A percentile compares a stretch with the other conserved stretches of the same genome.
Conservation (phyloP, 371 early-diverging fungal species). For the Phascolomyces articulosus region DNA sequence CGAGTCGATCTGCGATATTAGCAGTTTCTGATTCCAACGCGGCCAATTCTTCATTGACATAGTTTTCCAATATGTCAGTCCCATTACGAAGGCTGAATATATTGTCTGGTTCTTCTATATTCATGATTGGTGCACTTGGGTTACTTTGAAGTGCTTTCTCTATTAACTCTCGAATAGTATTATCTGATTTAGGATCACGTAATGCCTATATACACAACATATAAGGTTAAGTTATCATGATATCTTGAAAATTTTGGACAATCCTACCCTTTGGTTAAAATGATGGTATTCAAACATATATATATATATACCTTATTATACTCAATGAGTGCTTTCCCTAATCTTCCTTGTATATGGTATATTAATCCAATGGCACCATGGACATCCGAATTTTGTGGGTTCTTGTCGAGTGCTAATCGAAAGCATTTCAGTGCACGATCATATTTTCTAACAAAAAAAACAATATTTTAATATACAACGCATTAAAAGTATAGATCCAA, state of each 20-base stretch:
- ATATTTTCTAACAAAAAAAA: constrained; percentile 54
- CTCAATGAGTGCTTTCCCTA: constrained; percentile 50
- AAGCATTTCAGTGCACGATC: constrained; percentile 53
- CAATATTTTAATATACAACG: too few relatives aligned
- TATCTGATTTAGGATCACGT: constrained; percentile 1
- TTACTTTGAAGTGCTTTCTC: background rate
- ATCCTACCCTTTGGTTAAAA: too few relatives aligned
- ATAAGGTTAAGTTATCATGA: too few relatives aligned
- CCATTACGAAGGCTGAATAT: background rate
- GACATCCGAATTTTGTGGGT: constrained; percentile 29
- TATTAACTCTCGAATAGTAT: background rate
- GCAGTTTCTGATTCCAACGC: background rate
- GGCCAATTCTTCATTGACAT: constrained; percentile 10
- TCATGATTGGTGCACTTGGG: background rate
- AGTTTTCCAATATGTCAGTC: background rate
- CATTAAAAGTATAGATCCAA: too few relatives aligned
- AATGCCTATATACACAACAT: background rate
- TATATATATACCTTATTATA: constrained; percentile 63
- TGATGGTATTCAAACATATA: background rate
- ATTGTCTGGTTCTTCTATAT: constrained; percentile 3
- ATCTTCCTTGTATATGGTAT: constrained; percentile 44
- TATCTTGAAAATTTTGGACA: too few relatives aligned
- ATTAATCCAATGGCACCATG: constrained; percentile 53
- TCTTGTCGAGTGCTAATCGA: constrained; percentile 44
- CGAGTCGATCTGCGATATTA: background rate